A percentile compares a stretch with the other conserved stretches of the same genome.
Conservation (phyloP, 2,329 filamentous ascomycete genomes). For the Botryotinia globosa region DNA sequence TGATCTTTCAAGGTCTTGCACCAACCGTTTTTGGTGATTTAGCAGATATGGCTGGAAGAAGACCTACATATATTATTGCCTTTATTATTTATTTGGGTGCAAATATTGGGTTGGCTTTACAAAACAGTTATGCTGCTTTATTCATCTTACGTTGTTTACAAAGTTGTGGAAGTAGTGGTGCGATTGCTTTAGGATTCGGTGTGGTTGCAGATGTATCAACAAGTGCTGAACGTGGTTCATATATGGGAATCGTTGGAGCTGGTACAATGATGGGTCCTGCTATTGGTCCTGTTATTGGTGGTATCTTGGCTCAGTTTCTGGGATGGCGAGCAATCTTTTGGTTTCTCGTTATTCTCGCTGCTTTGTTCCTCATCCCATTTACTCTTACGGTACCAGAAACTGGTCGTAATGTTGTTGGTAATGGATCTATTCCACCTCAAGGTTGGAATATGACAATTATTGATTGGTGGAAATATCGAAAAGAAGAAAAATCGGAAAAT, state of each 20-base stretch:
- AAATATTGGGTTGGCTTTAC: slow-evolving; percentile 54
- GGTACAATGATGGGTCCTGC: slow-evolving; percentile 47
- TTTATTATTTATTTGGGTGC: slow-evolving; percentile 55
- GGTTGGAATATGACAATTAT: slow-evolving; percentile 57
- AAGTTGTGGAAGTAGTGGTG: slow-evolving; percentile 53
- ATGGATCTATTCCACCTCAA: slow-evolving; percentile 53
- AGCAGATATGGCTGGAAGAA: slow-evolving; percentile 54
- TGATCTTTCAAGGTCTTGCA: slow-evolving; percentile 57
- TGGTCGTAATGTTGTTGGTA: slow-evolving; percentile 38
- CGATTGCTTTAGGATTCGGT: slow-evolving; percentile 67
- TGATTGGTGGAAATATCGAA: slow-evolving; percentile 42
- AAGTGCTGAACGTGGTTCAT: slow-evolving; percentile 67
- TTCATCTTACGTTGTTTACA: slow-evolving; percentile 57
- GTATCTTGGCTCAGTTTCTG: slow-evolving; percentile 45
- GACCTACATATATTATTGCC: slow-evolving; percentile 55
- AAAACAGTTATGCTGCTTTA: slow-evolving; percentile 51
- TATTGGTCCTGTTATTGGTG: slow-evolving; percentile 51
- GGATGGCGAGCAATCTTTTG: slow-evolving; percentile 54
- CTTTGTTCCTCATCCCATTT: slow-evolving; percentile 40
- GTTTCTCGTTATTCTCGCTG: slow-evolving; percentile 50
- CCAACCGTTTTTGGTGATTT: slow-evolving; percentile 57
- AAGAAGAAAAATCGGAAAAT: slow-evolving; percentile 30
- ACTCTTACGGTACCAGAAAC: slow-evolving; percentile 37
- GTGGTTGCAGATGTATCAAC: slow-evolving; percentile 71
- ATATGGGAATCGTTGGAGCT: slow-evolving; percentile 67